Percentiles rank a stretch among this genome's conserved stretches.
phyloP scores from a whole-genome alignment of 371 early-diverging fungal species.

The Mucor piriformis region DNA sequence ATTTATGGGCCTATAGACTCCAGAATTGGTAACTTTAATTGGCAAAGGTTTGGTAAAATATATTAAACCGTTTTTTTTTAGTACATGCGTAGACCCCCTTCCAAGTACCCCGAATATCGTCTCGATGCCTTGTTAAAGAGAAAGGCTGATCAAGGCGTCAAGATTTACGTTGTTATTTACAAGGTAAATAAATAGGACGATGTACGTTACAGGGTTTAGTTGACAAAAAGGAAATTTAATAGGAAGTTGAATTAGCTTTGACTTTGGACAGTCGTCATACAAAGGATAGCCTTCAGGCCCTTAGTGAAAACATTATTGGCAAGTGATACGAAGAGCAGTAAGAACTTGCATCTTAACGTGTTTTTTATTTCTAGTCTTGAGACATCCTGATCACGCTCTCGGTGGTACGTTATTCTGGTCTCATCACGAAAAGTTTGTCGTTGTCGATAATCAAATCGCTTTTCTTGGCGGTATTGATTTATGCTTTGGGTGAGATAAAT shows the following conservation, averaged over 20 bases:
- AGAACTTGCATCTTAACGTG: background rate
- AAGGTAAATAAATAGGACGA: slow-evolving; percentile 47
- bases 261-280: slow-evolving; percentile 83
- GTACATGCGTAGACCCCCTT: slow-evolving; percentile 82
- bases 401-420: slow-evolving; percentile 87
- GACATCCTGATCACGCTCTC: slow-evolving; percentile 83
- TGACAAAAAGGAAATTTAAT: slow-evolving; percentile 22
- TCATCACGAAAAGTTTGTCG: slow-evolving; percentile 66
- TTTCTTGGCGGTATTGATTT: slow-evolving; percentile 94
- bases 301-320: slow-evolving; percentile 80
- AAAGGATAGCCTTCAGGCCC: slow-evolving; percentile 70
- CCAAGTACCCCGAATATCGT: slow-evolving; percentile 76
- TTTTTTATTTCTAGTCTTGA: slow-evolving; percentile 63
- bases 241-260: slow-evolving; percentile 82
- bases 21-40: slow-evolving; percentile 45
- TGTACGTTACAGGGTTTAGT: background rate
- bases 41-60: background rate
- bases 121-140: slow-evolving; percentile 81
- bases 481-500: slow-evolving; percentile 71
- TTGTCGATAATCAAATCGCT: slow-evolving; percentile 85
- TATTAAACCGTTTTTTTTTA: slow-evolving; percentile 11
- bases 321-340: slow-evolving; percentile 11
- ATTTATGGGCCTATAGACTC: slow-evolving; percentile 33
- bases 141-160: slow-evolving; percentile 89
- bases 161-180: slow-evolving; percentile 89